Percentiles rank a stretch among this genome's conserved stretches.
These are phyloP conservation scores for Suhomyces sp. DNA, from an alignment of 805 yeast species.

Conservation along the genomic window DNA sequence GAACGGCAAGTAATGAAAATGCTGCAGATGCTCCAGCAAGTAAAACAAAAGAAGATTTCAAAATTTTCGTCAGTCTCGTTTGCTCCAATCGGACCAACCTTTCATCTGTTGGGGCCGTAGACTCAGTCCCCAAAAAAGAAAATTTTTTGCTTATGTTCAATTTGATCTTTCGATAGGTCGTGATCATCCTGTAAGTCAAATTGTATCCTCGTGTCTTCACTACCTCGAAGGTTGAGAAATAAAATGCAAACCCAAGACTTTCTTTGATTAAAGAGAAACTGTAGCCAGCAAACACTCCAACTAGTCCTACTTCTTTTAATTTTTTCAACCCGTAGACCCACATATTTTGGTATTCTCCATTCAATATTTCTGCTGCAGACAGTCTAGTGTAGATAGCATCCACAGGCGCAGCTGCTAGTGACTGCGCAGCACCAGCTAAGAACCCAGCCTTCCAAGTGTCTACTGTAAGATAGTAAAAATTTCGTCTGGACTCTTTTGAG, in stretches of 20 bases:
- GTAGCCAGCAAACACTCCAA: constrained; percentile 89
- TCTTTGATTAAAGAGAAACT: constrained; percentile 78
- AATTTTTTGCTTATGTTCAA: constrained; percentile 20
- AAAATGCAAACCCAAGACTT: constrained; percentile 77
- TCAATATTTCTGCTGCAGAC: constrained; percentile 67
- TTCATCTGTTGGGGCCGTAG: constrained; percentile 23
- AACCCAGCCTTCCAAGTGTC: constrained; percentile 81
- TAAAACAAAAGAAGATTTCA: constrained; percentile 68
- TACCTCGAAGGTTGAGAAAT: constrained; percentile 77
- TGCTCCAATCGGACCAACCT: constrained; percentile 28
- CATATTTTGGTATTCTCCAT: constrained; percentile 63
- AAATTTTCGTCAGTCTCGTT: constrained; percentile 44
- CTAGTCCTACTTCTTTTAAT: constrained; percentile 67
- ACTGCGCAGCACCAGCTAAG: constrained; percentile 82
- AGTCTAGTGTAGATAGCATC: constrained; percentile 89
- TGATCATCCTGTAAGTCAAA: constrained; percentile 45
- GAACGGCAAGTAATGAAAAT: constrained; percentile 68
- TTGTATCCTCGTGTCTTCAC: constrained; percentile 69
- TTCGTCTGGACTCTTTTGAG: constrained; percentile 6
- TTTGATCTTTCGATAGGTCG: constrained; percentile 43
- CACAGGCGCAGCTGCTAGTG: constrained; percentile 89
- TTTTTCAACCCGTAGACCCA: constrained; percentile 77
- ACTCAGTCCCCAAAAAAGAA: constrained; percentile 17
- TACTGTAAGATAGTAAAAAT: constrained; percentile 28
- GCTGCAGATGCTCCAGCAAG: constrained; percentile 91